Base-by-base conservation (phyloP, 1,139 yeast genomes). In the Chernovozyma aurita region DNA sequence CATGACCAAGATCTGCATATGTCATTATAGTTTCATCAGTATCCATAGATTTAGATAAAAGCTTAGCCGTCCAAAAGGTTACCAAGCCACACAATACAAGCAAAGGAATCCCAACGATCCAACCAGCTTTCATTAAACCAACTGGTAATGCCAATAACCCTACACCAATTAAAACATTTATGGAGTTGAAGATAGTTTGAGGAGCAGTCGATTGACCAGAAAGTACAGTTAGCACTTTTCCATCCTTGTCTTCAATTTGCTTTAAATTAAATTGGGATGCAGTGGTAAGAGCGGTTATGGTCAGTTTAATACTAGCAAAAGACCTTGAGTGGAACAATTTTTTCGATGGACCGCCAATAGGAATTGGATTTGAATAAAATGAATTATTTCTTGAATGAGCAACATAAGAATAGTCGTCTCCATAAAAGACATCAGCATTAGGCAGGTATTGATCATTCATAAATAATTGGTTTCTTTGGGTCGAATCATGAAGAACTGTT, bases 1-100 rank as follows among this genome's bases (percentile, higher is more conserved):
- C 88, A 48, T 75, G 80, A 6, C 90, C 94, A 47, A 85, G 66
- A 57, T 88, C 97, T 4, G 95, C 95, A 56, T 88, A 90, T 0
- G 96, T 85, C 73, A 81, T 81, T 44, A 90, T 66, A 1, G 90
- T 78, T 8, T 72, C 75, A 54, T 86, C 90, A 1, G 84, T 78
- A 46, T 82, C 88, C 74, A 86, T 65, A 2, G 71, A 50, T 32
- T 50, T 55, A 1, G 73, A 66, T 33, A 70, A 53, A 26, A 70
- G 55, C 1, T 59, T 47, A 2, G 76, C 76, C 3, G 70, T 62
- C 75, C 75, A 70, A 42, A 57, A 68, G 1, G 75, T 69, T 11
- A 65, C 44, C 27, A 63, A 39, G 3, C 73, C 73, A 51, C 75
- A 66, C 4, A 49, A 37, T n/a, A 64, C 39, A 33, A 70, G 55